phyloP scores from a whole-genome alignment of 371 early-diverging fungal genomes.

The Chytridium lagenaria region DNA sequence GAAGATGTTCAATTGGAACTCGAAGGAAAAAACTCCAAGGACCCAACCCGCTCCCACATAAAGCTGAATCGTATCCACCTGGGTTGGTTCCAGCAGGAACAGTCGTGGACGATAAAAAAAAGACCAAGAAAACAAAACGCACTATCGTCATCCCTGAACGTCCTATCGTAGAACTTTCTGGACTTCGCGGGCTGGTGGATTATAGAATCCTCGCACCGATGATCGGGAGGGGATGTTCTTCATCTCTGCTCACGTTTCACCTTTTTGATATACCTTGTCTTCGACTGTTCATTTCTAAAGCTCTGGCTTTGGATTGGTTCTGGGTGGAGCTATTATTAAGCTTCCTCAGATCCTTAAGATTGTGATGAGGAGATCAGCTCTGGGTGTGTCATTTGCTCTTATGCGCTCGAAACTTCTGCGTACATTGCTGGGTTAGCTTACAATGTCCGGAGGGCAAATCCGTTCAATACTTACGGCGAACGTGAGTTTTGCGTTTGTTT shows the following conservation, averaged over 20 bases:
- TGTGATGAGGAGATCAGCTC: constrained; percentile 66
- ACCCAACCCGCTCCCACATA: neutral
- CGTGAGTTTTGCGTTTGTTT: constrained; percentile 33
- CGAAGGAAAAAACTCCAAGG: neutral
- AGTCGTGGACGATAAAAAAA: too few relatives aligned
- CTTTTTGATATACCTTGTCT: constrained; percentile 62
- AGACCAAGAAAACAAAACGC: neutral
- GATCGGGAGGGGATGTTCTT: constrained; percentile 46
- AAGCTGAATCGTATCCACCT: neutral
- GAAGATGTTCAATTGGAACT: neutral
- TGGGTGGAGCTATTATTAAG: constrained; percentile 91
- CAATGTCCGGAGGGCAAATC: constrained; percentile 79
- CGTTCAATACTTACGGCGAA: constrained; percentile 85
- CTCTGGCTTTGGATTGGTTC: constrained; percentile 87
- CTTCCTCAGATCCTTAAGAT: constrained; percentile 96
- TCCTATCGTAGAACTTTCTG: constrained; percentile 17
- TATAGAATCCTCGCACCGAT: constrained; percentile 40
- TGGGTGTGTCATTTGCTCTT: constrained; percentile 82
- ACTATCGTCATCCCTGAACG: constrained; percentile 20
- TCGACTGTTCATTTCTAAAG: constrained; percentile 86
- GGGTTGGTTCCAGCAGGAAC: too few relatives aligned
- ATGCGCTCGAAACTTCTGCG: constrained; percentile 83
- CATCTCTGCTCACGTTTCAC: constrained; percentile 40
- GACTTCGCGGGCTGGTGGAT: constrained; percentile 28
- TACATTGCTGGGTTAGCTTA: constrained; percentile 85